Evolutionary conservation across 2,329 filamentous ascomycete genomes (phyloP).

Genomic region (Fusarium pseudocircinatum): DNA sequence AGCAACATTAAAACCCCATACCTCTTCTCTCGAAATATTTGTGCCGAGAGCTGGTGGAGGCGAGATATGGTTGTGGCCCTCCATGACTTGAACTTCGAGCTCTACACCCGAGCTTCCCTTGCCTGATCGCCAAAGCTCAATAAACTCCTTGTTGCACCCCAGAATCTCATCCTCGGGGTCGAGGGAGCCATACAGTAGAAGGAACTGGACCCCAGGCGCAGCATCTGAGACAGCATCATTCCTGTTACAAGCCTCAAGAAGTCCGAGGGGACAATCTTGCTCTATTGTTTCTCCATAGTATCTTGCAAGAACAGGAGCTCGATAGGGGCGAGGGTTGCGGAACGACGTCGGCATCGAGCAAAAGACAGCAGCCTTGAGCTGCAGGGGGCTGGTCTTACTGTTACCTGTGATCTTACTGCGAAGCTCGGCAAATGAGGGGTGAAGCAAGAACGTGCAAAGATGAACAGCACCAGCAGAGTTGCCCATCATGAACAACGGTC

Average conservation of each 20-base stretch:
- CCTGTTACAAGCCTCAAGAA: not conserved
- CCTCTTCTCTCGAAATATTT: not conserved
- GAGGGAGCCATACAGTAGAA: not conserved
- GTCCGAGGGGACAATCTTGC: not conserved
- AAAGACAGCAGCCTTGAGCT: not conserved
- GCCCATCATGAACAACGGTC: not conserved
- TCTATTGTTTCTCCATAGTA: not conserved
- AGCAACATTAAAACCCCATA: not conserved
- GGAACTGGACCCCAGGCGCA: not conserved
- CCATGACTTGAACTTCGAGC: not conserved
- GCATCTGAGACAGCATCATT: not conserved
- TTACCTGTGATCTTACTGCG: not conserved
- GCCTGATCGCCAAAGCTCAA: not conserved
- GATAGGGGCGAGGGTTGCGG: not conserved
- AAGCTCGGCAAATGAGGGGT: not conserved
- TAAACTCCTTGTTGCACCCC: not conserved
- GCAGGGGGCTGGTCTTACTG: not conserved
- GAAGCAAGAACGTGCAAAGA: not conserved
- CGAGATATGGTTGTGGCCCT: not conserved
- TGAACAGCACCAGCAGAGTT: not conserved
- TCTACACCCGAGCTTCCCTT: not conserved
- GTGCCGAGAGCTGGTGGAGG: not conserved
- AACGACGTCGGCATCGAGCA: not conserved
- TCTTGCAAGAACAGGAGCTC: not conserved
- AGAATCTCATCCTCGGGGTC: not conserved